These are phyloP conservation scores for Penicillium egyptiacum DNA, from an alignment of 495 filamentous ascomycete genomes.

Conservation along the genomic window DNA sequence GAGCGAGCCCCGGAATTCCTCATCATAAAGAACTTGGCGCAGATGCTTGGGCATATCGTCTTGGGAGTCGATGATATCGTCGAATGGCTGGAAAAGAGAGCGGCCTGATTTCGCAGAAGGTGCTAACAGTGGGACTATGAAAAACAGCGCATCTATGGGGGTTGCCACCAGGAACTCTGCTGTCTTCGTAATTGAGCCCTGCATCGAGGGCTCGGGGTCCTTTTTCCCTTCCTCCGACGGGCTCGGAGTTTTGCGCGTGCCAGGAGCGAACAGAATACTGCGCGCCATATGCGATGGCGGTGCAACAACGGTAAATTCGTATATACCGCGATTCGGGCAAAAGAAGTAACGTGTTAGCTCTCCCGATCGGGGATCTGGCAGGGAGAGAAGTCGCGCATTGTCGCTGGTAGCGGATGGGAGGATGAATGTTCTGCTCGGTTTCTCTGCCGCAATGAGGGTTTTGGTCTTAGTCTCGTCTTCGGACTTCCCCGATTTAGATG, in stretches of 20 bases:
- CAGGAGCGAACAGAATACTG: conserved; percentile 37
- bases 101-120: conserved; percentile 40
- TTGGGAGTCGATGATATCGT: conserved; percentile 76
- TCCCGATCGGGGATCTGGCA: conserved; percentile 73
- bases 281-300: conserved; percentile 48
- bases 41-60: conserved; percentile 57
- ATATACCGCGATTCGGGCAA: conserved; percentile 74
- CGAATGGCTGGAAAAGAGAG: conserved; percentile 68
- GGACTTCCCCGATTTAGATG: conserved; percentile 16
- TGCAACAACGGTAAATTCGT: conserved; percentile 80
- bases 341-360: conserved; percentile 71
- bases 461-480: conserved; percentile 17
- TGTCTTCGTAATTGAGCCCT: conserved; percentile 48
- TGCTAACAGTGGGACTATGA: conserved; percentile 70
- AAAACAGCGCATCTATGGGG: conserved; percentile 78
- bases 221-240: conserved; percentile 16
- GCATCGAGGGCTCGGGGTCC: conserved; percentile 3
- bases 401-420: conserved; percentile 66
- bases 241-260: conserved; percentile 5
- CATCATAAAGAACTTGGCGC: conserved; percentile 54
- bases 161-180: conserved; percentile 79
- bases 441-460: conserved; percentile 24
- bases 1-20: conserved; percentile 40
- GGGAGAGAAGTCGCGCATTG: conserved; percentile 68
- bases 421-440: conserved; percentile 71